These are phyloP conservation scores for Epichloe coenophiala DNA, from an alignment of 2,329 filamentous ascomycete genomes.

Conservation along the genomic window DNA sequence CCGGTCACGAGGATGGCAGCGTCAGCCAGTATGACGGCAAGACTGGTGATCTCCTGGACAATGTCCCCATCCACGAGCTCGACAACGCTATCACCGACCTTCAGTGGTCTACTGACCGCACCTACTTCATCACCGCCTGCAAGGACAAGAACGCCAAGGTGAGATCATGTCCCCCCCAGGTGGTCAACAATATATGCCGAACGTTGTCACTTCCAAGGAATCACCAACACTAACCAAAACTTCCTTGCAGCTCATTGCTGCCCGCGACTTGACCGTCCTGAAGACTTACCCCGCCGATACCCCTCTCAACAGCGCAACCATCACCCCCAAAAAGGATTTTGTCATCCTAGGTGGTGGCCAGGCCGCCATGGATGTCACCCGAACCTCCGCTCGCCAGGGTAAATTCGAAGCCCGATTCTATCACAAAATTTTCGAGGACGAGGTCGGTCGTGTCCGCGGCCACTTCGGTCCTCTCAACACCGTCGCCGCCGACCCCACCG, in stretches of 20 bases:
- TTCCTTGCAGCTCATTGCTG: constrained; percentile 54
- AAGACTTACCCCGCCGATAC: constrained; percentile 91
- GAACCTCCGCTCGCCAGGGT: constrained; percentile 83
- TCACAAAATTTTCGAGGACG: constrained; percentile 99
- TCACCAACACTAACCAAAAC: too few relatives aligned
- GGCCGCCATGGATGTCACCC: constrained; percentile 97
- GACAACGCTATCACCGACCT: constrained; percentile 78
- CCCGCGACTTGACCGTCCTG: constrained; percentile 75
- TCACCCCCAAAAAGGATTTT: constrained; percentile 92
- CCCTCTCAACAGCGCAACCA: constrained; percentile 86
- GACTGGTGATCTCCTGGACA: constrained; percentile 71
- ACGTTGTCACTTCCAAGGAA: too few relatives aligned
- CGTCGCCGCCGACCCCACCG: constrained; percentile 81
- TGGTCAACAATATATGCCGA: too few relatives aligned
- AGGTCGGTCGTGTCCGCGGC: constrained; percentile 90
- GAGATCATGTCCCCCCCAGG: constrained; percentile 11
- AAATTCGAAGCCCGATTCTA: constrained; percentile 99
- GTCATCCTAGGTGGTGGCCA: constrained; percentile 97
- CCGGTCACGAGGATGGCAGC: constrained; percentile 91
- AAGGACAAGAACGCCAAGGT: constrained; percentile 97
- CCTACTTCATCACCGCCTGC: constrained; percentile 95
- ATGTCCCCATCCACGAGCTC: constrained; percentile 74
- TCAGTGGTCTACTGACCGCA: constrained; percentile 86
- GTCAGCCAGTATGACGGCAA: constrained; percentile 87
- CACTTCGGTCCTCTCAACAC: constrained; percentile 98